A percentile compares a stretch with the other conserved stretches of the same genome.
Evolutionary conservation across 116 monocot genomes (phyloP).

Genomic region (Phalaenopsis hybrid): DNA sequence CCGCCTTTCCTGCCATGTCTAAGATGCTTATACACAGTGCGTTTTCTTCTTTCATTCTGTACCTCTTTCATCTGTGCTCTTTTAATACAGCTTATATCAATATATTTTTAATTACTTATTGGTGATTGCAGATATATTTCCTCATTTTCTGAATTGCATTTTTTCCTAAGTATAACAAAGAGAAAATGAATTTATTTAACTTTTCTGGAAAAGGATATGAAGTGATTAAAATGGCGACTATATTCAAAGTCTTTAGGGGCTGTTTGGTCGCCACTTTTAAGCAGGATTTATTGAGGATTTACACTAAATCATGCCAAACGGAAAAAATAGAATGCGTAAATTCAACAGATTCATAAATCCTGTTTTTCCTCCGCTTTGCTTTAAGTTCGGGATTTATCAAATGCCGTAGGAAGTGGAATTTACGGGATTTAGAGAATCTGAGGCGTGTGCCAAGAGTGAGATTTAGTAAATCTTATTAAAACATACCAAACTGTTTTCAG

Average conservation of each 20-base stretch:
- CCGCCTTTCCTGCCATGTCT: constrained; percentile 63
- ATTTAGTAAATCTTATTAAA: no score
- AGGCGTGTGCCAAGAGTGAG: no score
- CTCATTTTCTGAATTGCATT: not conserved
- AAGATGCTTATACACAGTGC: constrained; percentile 67
- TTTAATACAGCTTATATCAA: not conserved
- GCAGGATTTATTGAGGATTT: no score
- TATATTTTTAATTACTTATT: not conserved
- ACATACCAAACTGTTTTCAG: no score
- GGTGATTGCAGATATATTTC: not conserved
- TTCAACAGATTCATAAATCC: no score
- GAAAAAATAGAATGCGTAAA: no score
- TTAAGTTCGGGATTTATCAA: no score
- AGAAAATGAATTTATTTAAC: not conserved
- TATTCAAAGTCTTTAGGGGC: not conserved
- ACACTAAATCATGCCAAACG: no score
- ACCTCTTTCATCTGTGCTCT: not conserved
- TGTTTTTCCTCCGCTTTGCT: no score
- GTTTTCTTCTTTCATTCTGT: constrained; percentile 6
- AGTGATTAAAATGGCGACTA: not conserved
- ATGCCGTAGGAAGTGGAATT: no score
- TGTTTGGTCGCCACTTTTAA: no score
- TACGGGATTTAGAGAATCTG: no score
- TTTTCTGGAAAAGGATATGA: not conserved
- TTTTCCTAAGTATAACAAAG: not conserved